Evolutionary conservation across 352 stramenopile species (phyloP), one percentile per base, ranked within the genome.

Genomic region (Phytopythium kandeliae): DNA sequence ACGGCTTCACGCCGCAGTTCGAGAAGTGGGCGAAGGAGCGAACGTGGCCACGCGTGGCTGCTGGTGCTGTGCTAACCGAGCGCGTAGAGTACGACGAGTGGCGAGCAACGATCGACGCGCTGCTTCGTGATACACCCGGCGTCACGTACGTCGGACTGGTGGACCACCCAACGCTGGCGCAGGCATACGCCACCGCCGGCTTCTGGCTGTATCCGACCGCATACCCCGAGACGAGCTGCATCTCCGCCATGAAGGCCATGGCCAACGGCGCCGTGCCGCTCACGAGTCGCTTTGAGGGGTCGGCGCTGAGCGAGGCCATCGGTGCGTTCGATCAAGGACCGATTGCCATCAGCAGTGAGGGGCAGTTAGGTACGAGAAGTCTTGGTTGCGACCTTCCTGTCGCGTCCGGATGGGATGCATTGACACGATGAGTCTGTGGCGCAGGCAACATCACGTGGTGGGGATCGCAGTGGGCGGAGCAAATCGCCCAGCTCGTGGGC

Each of bases 191-290:
- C 0, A 48, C 62, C 9, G 84, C 81, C 3, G 88, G 89, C 0
- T 97, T 98, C 48, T 89, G 92, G 38, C 60, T 97, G 35, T 97
- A 97, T 54, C 92, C 90, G 33, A 97, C 89, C 2, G 74, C 69
- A 13, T 97, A 83, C 52, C 69, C 71, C 15, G 90, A 98, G 60
- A 97, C 90, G 30, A 96, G 90, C 33, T 97, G 89, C 46, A 85
- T 97, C 21, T 90, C 92, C 6, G 64, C 96, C 36, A 97, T 97
- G 78, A 97, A 97, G 57, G 88, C 86, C 5, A 96, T 97, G 85
- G 74, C 74, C 4, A 80, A 83, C 41, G 92, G 91, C 16, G 83
- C 85, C 3, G 85, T 98, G 46, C 91, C 92, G 19, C 88, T 97
- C 56, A 97, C 90, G 24, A 94, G 69, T 59, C 69, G 74, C 0